Evolutionary conservation across 768 basidiomycete genomes (phyloP), one percentile per base, ranked within the genome.

Genomic region (Arthromyces matolae): DNA sequence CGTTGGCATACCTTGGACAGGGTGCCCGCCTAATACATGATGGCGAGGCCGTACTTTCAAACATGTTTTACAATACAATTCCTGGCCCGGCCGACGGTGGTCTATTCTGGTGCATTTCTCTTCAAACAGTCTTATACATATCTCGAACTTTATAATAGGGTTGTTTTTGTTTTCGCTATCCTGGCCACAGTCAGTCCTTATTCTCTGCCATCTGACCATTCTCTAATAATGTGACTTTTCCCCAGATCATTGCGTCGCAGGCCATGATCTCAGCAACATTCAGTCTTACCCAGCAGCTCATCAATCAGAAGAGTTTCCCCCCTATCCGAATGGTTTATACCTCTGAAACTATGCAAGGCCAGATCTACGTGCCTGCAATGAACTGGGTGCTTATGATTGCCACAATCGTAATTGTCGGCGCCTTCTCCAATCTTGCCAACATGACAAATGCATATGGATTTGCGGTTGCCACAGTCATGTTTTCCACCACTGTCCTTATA

Each of bases 181-280:
- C 67, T 84, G 5, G 82, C 85, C 0, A 84, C 83, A 7, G 80
- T 84, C 53, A 57, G 73, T 60, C 7, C 6, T 18, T 14, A 28
- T 16, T n/a, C 20, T 39, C 16, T 20, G 4, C 10, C 7, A n/a
- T n/a, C n/a, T n/a, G 3, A 20, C 6, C 16, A 14, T 42, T 12
- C 18, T 32, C 8, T 41, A 25, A 31, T 18, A 34, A 43, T 47
- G 45, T 45, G 35, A 24, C 20, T 39, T 10, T 8, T 22, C 12
- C 45, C 9, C 42, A 81, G 79, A 66, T 81, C 40, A 73, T 82
- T 32, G 82, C 81, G 8, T 83, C 81, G 4, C 80, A 83, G 63
- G 80, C 84, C 7, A 73, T 85, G 73, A 85, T 86, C 55, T 82
- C 83, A 0, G 85, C 81, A 0, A 78, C 80, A 0, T 86, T 80